phyloP scores from a whole-genome alignment of 2,329 filamentous ascomycete species.

The Beauveria australis region DNA sequence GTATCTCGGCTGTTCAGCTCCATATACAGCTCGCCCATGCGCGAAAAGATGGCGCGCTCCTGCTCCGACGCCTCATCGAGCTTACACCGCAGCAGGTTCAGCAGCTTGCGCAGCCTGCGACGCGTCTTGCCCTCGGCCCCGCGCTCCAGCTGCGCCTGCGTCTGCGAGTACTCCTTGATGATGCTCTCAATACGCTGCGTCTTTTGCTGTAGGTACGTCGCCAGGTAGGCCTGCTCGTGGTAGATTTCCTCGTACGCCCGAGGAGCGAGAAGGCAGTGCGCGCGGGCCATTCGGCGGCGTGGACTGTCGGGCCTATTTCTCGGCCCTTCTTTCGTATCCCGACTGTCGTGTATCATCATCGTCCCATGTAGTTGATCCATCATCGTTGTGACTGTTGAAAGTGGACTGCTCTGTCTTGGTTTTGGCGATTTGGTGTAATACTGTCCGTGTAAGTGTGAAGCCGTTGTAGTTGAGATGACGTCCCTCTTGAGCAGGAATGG shows the following conservation, averaged over 20 bases:
- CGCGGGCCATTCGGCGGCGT: not conserved
- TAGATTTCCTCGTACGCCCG: constrained; percentile 35
- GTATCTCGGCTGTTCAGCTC: constrained; percentile 39
- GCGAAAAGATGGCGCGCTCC: constrained; percentile 34
- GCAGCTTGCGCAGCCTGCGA: constrained; percentile 31
- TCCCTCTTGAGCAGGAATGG: too few species aligned
- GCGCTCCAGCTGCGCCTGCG: constrained; percentile 26
- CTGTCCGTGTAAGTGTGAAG: too few species aligned
- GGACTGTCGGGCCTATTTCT: not conserved
- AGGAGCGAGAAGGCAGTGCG: constrained; percentile 23
- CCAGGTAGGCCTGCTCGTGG: constrained; percentile 39
- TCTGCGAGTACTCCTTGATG: constrained; percentile 27
- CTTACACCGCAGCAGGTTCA: constrained; percentile 32
- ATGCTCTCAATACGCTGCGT: constrained; percentile 29
- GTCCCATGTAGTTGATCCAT: not conserved
- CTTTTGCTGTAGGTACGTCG: constrained; percentile 32
- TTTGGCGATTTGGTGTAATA: too few species aligned
- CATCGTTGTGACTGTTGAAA: not conserved
- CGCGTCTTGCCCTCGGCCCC: constrained; percentile 18
- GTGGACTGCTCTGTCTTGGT: too few species aligned
- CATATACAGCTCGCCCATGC: constrained; percentile 41
- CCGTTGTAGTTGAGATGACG: too few species aligned
- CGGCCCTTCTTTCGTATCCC: too few species aligned
- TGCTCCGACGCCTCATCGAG: constrained; percentile 38
- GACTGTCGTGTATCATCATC: too few species aligned